Conservation (phyloP, 371 early-diverging fungal genomes). For the Blyttiomyces sp. region DNA sequence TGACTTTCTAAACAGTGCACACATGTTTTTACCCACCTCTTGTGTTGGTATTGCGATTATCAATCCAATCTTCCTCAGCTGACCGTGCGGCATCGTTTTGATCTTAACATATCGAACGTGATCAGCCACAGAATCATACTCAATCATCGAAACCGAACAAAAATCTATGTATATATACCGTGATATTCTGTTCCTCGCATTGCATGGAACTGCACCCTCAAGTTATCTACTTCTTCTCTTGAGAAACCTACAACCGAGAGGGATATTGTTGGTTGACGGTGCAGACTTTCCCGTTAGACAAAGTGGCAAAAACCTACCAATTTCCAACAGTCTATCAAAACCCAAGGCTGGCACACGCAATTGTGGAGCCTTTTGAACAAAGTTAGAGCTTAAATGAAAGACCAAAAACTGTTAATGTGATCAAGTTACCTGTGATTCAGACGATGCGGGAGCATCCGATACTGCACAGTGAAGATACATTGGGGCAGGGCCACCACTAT, state of each 20-base stretch:
- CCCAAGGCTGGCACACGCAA: constrained; percentile 45
- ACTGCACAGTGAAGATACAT: constrained; percentile 24
- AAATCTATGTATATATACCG: constrained; percentile 18
- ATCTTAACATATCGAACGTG: constrained; percentile 5
- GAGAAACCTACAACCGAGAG: constrained; percentile 50
- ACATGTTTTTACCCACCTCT: not conserved
- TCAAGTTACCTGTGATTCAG: too few species aligned
- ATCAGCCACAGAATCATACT: not conserved
- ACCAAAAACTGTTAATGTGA: too few species aligned
- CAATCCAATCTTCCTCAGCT: constrained; percentile 73
- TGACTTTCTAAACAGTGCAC: not conserved
- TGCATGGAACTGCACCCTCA: constrained; percentile 63
- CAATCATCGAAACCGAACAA: not conserved
- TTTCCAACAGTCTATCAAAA: constrained; percentile 66
- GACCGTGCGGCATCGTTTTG: constrained; percentile 31
- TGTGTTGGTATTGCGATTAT: constrained; percentile 37
- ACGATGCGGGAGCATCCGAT: constrained; percentile 2
- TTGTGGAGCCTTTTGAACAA: not conserved
- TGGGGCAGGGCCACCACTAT: not conserved
- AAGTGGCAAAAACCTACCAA: constrained; percentile 27
- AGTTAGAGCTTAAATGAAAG: not conserved
- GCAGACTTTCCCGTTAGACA: not conserved
- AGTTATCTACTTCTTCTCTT: constrained; percentile 61
- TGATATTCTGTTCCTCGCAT: constrained; percentile 36
- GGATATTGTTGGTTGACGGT: not conserved